A percentile compares a stretch with the other conserved stretches of the same genome.
Evolutionary conservation across 2,329 filamentous ascomycete species (phyloP).

Genomic region (Scytalidium sp.): DNA sequence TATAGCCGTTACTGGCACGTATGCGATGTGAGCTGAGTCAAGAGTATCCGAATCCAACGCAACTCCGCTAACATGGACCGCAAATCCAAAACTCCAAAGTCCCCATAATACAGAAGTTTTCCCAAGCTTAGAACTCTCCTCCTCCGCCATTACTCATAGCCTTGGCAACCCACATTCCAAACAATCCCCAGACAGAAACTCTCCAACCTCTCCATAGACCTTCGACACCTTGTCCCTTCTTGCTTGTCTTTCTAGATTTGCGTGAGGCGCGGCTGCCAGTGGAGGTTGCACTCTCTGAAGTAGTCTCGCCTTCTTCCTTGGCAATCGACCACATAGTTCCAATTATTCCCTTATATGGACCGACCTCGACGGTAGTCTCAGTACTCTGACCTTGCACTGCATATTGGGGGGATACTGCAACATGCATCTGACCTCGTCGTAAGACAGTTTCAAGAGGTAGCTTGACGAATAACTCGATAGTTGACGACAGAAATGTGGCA

Average conservation of each 20-base stretch:
- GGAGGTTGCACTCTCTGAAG: too few relatives aligned
- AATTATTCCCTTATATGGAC: conserved; percentile 80
- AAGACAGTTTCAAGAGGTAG: conserved; percentile 91
- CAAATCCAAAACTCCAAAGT: neutral
- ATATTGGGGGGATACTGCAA: conserved; percentile 54
- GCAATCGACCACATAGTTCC: conserved; percentile 88
- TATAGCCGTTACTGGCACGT: neutral
- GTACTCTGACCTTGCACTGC: conserved; percentile 44
- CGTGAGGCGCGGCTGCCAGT: conserved; percentile 1
- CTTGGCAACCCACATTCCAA: conserved; percentile 47
- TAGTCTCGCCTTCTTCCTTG: conserved; percentile 67
- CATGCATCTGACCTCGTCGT: conserved; percentile 79
- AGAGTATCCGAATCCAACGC: neutral
- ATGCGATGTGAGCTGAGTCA: neutral
- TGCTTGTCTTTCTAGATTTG: conserved; percentile 13
- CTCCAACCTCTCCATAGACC: conserved; percentile 57
- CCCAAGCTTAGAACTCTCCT: conserved; percentile 23
- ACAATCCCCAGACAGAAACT: conserved; percentile 54
- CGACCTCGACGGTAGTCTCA: conserved; percentile 76
- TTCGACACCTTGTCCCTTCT: conserved; percentile 50
- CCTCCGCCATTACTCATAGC: conserved; percentile 25
- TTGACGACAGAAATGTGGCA: conserved; percentile 76
- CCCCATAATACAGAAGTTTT: neutral
- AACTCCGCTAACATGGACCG: neutral
- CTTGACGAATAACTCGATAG: conserved; percentile 78